A percentile compares a stretch with the other conserved stretches of the same genome.
Evolutionary conservation across 257 asterid genomes (phyloP).

Genomic region (Solanum pimpinellifolium): DNA sequence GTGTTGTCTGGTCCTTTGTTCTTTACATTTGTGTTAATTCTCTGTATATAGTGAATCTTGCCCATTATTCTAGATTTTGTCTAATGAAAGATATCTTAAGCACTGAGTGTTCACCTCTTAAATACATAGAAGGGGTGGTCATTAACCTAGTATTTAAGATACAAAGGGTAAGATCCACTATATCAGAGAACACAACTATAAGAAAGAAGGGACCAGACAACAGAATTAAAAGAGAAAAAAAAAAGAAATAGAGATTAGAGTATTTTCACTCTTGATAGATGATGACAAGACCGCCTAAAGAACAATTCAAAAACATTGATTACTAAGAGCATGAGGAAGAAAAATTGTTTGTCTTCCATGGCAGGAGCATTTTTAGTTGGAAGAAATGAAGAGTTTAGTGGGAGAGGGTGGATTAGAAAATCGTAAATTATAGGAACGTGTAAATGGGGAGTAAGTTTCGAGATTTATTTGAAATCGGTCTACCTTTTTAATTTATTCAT

Average conservation of each 20-base stretch:
- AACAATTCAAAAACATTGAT: background rate
- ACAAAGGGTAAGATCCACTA: background rate
- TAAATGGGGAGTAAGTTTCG: background rate
- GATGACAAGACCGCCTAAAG: background rate
- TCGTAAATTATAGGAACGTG: background rate
- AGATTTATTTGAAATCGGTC: background rate
- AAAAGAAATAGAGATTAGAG: background rate
- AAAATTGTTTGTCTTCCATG: background rate
- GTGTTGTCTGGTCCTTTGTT: background rate
- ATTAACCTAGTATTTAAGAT: background rate
- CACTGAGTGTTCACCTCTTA: background rate
- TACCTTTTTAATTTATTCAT: background rate
- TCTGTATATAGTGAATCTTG: background rate
- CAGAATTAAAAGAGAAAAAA: no score
- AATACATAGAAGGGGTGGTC: no score
- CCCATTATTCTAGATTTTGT: background rate
- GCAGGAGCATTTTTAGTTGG: background rate
- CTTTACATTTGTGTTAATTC: background rate
- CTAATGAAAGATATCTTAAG: background rate
- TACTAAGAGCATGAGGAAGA: background rate
- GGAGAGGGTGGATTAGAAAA: background rate
- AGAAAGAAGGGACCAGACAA: background rate
- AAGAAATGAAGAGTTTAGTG: background rate
- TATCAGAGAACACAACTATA: background rate
- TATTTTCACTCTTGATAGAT: background rate